Evolutionary conservation across 768 basidiomycete species (phyloP), one percentile per base, ranked within the genome.

Genomic region (Lactarius akahatsu): DNA sequence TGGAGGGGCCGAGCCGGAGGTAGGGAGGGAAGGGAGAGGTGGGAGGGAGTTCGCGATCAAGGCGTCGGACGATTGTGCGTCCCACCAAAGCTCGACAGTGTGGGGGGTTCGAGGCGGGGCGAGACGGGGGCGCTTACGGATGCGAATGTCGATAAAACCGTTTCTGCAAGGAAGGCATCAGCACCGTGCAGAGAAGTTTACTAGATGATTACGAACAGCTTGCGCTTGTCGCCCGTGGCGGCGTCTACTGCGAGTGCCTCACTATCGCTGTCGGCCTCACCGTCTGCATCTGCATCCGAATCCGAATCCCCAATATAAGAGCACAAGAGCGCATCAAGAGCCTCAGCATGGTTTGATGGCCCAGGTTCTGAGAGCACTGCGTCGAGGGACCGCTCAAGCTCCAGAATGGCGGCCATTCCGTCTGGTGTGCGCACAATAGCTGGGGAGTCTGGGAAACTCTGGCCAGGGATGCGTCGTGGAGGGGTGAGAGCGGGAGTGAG

Each of bases 391-490:
- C 66, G 73, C 66, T 92, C 89, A 8, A 94, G 78, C 58, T 85
- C 79, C 32, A 75, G 75, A 71, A 94, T 93, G 61, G 78, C 70
- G 3, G 80, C 74, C 93, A 96, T 96, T n/a, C 87, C 86, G 65
- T 86, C 81, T 0, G 85, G 79, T 0, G 91, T 90, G 20, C 93
- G 87, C 15, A 83, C 73, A 16, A 94, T 82, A 0, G 90, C 90
- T 5, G 84, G 83, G 55, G 82, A 81, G 43, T 94, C 91, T 4
- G 79, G 77, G 69, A 94, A 92, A 3, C 82, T 77, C 0, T 80
- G 73, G 70, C 86, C 82, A 61, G 77, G 66, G n/a, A 55, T 34
- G 38, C 66, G 76, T 54, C 78, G 76, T 15, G 72, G 62, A 6
- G 67, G 69, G 18, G 64, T 72, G 65, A 56, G 63, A 43, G 57